A percentile compares a stretch with the other conserved stretches of the same genome.
These are phyloP conservation scores for Zanthoxylum bungeanum DNA, from an alignment of 345 rosid genomes.

Conservation along the genomic window DNA sequence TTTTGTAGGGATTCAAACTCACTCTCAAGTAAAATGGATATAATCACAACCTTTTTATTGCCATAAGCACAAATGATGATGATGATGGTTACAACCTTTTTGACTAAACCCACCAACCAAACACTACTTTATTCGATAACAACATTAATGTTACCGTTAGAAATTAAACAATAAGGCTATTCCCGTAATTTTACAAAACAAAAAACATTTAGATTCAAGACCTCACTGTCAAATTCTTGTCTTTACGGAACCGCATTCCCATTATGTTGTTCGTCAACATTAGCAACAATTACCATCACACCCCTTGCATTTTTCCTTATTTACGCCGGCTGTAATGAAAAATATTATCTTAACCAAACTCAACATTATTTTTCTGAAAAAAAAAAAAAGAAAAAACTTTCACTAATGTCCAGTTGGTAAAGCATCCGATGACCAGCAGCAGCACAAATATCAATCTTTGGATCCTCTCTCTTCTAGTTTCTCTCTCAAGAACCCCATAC, in stretches of 20 bases:
- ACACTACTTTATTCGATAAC: background rate
- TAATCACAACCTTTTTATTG: background rate
- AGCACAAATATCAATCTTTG: slow-evolving; percentile 11
- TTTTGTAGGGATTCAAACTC: no score
- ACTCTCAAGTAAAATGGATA: background rate
- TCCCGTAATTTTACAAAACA: background rate
- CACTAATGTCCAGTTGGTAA: slow-evolving; percentile 8
- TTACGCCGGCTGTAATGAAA: background rate
- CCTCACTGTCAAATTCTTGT: background rate
- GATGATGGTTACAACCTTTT: background rate
- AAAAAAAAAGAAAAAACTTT: background rate
- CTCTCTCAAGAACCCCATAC: background rate
- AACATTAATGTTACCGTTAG: background rate
- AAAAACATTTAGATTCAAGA: no score
- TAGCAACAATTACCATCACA: background rate
- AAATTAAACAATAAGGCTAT: background rate
- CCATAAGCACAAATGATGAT: background rate
- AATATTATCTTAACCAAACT: background rate
- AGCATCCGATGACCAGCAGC: slow-evolving; percentile 5
- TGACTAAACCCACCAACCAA: slow-evolving; percentile 1
- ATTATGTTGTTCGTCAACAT: background rate
- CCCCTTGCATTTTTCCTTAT: background rate
- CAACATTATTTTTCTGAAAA: background rate
- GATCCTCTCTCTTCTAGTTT: slow-evolving; percentile 1
- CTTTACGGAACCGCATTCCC: background rate